phyloP scores from a whole-genome alignment of 2,329 filamentous ascomycete species.

The Fusarium guadeloupense region DNA sequence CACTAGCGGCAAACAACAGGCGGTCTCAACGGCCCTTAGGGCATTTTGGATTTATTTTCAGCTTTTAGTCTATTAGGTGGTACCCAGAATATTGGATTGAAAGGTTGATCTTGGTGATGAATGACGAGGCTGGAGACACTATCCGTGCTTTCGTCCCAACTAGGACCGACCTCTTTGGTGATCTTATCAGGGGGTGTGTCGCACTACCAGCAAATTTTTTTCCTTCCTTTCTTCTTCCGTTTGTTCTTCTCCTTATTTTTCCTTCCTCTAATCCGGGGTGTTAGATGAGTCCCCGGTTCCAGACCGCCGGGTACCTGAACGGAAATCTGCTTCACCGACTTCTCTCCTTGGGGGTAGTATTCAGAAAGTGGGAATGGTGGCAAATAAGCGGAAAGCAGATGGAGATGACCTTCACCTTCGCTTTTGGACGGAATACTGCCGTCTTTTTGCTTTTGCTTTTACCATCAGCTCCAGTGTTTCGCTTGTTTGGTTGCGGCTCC shows the following conservation, averaged over 20 bases:
- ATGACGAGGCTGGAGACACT: slow-evolving; percentile 24
- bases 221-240: slow-evolving; percentile 24
- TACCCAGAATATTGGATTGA: not conserved
- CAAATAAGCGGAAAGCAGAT: slow-evolving; percentile 26
- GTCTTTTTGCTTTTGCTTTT: slow-evolving; percentile 18
- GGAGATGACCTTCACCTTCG: not conserved
- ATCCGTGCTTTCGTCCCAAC: slow-evolving; percentile 10
- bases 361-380: slow-evolving; percentile 32
- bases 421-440: slow-evolving; percentile 16
- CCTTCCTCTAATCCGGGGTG: slow-evolving; percentile 37
- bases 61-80: slow-evolving; percentile 6
- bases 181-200: slow-evolving; percentile 16
- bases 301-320: slow-evolving; percentile 34
- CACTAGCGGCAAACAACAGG: slow-evolving; percentile 36
- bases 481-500: slow-evolving; percentile 8
- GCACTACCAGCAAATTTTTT: slow-evolving; percentile 22
- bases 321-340: slow-evolving; percentile 39
- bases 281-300: slow-evolving; percentile 28
- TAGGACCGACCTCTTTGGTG: slow-evolving; percentile 2
- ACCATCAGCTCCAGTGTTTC: slow-evolving; percentile 3
- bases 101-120: not conserved
- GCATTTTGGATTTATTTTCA: slow-evolving; percentile 6
- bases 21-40: slow-evolving; percentile 38
- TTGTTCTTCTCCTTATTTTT: slow-evolving; percentile 21
- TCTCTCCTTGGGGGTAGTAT: slow-evolving; percentile 1